Conservation (phyloP, 768 basidiomycete genomes). For the Leucocoprinus leucothites region DNA sequence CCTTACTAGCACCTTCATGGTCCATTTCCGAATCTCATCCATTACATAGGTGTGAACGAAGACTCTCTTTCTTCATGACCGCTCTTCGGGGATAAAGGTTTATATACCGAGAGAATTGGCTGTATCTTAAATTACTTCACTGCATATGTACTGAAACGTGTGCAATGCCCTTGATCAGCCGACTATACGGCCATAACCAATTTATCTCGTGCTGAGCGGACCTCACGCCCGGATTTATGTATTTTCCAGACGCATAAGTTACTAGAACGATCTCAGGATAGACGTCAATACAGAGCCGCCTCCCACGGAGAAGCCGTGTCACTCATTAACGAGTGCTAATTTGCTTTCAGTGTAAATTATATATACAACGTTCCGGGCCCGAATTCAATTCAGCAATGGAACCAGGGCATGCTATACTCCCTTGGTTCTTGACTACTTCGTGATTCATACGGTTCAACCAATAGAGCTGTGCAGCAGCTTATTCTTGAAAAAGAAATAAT, state of each 20-base stretch:
- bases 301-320: not conserved
- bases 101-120: not conserved
- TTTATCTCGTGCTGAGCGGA: too few species aligned
- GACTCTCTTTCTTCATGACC: slow-evolving; percentile 4
- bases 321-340: not conserved
- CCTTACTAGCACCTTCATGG: slow-evolving; percentile 45
- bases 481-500: not conserved
- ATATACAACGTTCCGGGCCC: not conserved
- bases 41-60: slow-evolving; percentile 39
- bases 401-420: not conserved
- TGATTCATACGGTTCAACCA: not conserved
- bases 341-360: not conserved
- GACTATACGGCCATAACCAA: too few species aligned
- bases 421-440: not conserved
- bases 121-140: not conserved
- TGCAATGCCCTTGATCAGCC: too few species aligned
- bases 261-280: too few species aligned
- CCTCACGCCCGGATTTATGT: too few species aligned
- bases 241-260: too few species aligned
- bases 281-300: not conserved
- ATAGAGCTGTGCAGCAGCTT: not conserved
- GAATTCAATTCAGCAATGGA: not conserved
- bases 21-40: slow-evolving; percentile 54
- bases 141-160: too few species aligned
- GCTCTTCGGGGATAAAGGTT: not conserved